Percentiles rank a stretch among this genome's conserved stretches.
These are phyloP conservation scores for Vickermania spadyakhi DNA, from an alignment of 208 protist species.

Conservation along the genomic window DNA sequence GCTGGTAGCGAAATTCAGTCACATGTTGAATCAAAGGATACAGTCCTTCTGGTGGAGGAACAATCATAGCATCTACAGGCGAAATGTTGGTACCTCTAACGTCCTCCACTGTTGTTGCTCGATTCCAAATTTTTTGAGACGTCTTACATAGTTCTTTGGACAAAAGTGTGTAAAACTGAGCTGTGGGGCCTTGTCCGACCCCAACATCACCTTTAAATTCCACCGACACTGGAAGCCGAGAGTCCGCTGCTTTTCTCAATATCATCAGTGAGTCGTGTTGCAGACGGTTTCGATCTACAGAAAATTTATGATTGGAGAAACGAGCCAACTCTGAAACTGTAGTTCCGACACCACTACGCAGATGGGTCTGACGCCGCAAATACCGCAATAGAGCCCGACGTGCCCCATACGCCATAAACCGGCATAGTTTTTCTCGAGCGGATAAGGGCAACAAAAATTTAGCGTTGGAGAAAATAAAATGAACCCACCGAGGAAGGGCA, in stretches of 20 bases:
- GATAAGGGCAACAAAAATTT: constrained; percentile 52
- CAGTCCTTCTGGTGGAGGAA: constrained; percentile 17
- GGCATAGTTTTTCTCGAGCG: constrained; percentile 46
- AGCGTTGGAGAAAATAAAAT: constrained; percentile 65
- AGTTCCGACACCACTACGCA: constrained; percentile 18
- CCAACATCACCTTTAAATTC: constrained; percentile 87
- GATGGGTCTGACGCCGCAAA: constrained; percentile 46
- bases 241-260: constrained; percentile 57
- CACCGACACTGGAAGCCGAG: constrained; percentile 68
- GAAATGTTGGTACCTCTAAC: neutral
- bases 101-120: neutral
- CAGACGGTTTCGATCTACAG: constrained; percentile 47
- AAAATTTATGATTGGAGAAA: constrained; percentile 76
- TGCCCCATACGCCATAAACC: constrained; percentile 73
- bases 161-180: constrained; percentile 85
- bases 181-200: constrained; percentile 81
- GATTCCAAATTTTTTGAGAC: constrained; percentile 35
- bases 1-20: neutral
- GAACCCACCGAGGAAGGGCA: constrained; percentile 72
- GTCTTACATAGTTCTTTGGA: constrained; percentile 39
- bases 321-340: constrained; percentile 60
- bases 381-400: constrained; percentile 52
- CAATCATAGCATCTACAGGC: constrained; percentile 4
- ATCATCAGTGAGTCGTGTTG: constrained; percentile 50
- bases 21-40: constrained; percentile 6